These are phyloP conservation scores for Rhodosporidiobolus odoratus DNA, from an alignment of 768 basidiomycete genomes.

Conservation along the genomic window DNA sequence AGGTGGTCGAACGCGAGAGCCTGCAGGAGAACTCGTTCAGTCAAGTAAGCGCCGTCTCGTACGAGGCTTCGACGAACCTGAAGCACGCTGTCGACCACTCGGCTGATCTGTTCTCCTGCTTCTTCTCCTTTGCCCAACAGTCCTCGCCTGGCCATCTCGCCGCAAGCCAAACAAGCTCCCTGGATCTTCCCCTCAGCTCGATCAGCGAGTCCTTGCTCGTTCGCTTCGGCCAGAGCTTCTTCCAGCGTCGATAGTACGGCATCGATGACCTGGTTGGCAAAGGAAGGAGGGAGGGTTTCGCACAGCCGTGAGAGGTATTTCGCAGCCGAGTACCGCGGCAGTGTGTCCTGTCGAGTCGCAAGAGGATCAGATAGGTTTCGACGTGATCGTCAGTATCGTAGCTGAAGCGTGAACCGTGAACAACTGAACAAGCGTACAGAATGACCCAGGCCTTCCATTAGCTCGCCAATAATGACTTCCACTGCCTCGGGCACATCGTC, in stretches of 20 bases:
- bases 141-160: conserved; percentile 82
- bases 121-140: conserved; percentile 48
- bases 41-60: background rate
- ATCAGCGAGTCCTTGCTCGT: conserved; percentile 60
- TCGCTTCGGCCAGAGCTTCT: conserved; percentile 59
- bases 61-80: conserved; percentile 54
- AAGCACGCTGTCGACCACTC: conserved; percentile 69
- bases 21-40: conserved; percentile 48
- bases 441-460: conserved; percentile 72
- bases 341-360: conserved; percentile 63
- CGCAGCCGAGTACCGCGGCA: conserved; percentile 89
- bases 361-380: background rate
- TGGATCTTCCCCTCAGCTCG: conserved; percentile 88
- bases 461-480: conserved; percentile 64
- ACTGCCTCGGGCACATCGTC: conserved; percentile 67
- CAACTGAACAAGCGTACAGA: conserved; percentile 53
- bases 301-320: conserved; percentile 84
- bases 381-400: background rate
- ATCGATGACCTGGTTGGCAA: conserved; percentile 73
- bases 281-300: conserved; percentile 68
- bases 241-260: conserved; percentile 70
- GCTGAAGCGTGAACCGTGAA: background rate
- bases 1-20: conserved; percentile 87
- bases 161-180: conserved; percentile 83
- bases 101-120: conserved; percentile 51